Conservation (phyloP, 768 basidiomycete genomes). For the Cubamyces sp. region DNA sequence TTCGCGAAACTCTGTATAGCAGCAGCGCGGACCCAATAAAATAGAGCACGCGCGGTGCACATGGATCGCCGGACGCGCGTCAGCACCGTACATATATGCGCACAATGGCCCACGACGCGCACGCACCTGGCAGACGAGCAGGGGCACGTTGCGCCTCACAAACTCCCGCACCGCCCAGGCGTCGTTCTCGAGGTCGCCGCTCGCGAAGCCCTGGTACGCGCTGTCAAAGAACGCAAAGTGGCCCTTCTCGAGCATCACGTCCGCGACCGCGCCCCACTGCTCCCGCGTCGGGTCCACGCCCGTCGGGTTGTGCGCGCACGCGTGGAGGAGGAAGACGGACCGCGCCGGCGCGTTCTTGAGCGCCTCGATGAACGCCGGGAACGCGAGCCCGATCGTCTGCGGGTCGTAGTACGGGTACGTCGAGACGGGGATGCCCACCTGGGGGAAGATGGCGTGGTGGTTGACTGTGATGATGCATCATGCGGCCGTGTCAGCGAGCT, state of each 20-base stretch:
- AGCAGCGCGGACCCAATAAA: not conserved
- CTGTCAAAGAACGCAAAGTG: constrained; percentile 95
- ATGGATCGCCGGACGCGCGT: not conserved
- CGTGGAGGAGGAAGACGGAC: constrained; percentile 90
- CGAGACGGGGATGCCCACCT: constrained; percentile 85
- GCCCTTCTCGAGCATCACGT: constrained; percentile 67
- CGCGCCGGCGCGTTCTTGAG: constrained; percentile 68
- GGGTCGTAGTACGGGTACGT: constrained; percentile 96
- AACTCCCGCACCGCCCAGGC: constrained; percentile 93
- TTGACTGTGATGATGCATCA: constrained; percentile 56
- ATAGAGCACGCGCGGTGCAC: too few relatives aligned
- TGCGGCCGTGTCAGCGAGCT: constrained; percentile 4
- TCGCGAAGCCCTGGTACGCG: constrained; percentile 97
- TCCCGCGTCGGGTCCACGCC: constrained; percentile 91
- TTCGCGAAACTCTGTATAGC: constrained; percentile 87
- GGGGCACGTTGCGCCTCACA: constrained; percentile 68
- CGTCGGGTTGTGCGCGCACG: constrained; percentile 96
- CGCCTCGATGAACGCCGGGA: constrained; percentile 62
- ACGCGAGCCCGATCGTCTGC: constrained; percentile 86
- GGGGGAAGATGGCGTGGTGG: constrained; percentile 89
- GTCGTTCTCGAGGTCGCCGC: constrained; percentile 88
- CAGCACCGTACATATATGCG: not conserved
- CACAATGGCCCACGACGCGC: not conserved
- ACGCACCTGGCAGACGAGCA: constrained; percentile 87
- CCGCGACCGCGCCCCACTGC: constrained; percentile 82